Evolutionary conservation across 2,329 filamentous ascomycete genomes (phyloP).

Genomic region (Epichloe sibirici): DNA sequence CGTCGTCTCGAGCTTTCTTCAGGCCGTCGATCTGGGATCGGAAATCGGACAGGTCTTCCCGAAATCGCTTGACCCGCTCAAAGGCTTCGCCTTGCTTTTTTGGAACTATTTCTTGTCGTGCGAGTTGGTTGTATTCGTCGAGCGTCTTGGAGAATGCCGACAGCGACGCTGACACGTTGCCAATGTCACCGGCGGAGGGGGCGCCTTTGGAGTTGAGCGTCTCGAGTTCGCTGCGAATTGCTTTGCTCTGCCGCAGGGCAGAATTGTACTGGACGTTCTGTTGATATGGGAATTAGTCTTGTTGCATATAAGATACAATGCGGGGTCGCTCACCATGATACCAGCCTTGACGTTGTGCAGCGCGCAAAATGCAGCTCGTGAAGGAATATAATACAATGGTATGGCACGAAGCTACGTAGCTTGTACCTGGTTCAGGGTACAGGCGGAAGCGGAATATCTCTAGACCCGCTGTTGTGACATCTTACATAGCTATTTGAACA

Average conservation of each 20-base stretch:
- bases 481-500: too few species aligned
- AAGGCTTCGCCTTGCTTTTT: conserved; percentile 86
- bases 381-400: background rate
- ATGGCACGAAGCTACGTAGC: background rate
- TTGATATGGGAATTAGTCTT: too few species aligned
- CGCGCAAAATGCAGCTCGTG: background rate
- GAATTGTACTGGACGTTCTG: conserved; percentile 80
- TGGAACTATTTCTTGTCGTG: conserved; percentile 77
- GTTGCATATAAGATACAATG: too few species aligned
- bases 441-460: too few species aligned
- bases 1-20: conserved; percentile 66
- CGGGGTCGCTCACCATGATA: background rate
- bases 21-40: conserved; percentile 64
- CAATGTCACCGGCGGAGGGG: conserved; percentile 42
- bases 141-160: conserved; percentile 77
- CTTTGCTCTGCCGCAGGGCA: conserved; percentile 71
- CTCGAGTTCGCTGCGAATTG: conserved; percentile 65
- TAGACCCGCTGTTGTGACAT: too few species aligned
- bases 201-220: conserved; percentile 52
- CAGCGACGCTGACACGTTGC: conserved; percentile 66
- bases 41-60: conserved; percentile 69
- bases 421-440: too few species aligned
- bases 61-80: conserved; percentile 77
- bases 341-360: background rate
- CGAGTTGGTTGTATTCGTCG: conserved; percentile 79